Evolutionary conservation across 2,329 filamentous ascomycete genomes (phyloP), one percentile per base, ranked within the genome.

Genomic region (Knufia fluminis): DNA sequence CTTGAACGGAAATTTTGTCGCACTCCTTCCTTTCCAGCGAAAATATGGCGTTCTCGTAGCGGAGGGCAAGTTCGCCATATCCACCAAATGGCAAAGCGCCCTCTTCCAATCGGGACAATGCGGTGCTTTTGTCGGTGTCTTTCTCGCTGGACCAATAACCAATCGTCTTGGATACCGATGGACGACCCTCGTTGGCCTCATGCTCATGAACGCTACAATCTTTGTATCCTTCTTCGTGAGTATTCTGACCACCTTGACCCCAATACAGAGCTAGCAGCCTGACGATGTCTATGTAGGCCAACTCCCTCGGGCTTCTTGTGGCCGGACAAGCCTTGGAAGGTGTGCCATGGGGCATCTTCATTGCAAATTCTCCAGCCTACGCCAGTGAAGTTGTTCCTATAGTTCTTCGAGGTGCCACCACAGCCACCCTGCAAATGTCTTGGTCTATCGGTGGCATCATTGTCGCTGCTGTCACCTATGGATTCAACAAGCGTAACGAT

Each of bases 361-460:
- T 81, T 56, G 78, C 79, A 61, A 81, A 81, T 60, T 73, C 79
- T 3, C 79, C 79, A 1, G 79, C 79, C 4, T 83, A 82, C 67
- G 78, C 73, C 63, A 66, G 66, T 59, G 79, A 83, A 62, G 79
- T 83, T 50, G 76, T 79, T 2, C 79, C 79, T 1, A 71, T 82
- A 46, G 66, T 67, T 59, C 64, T 83, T 48, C 66, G 78, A 62
- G 79, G 74, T 47, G 73, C 77, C 17, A 72, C 71, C 3, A 82
- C 79, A 2, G 74, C 78, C 64, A 82, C 78, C 73, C 58, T 82
- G 63, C 79, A 82, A 66, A 81, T 82, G 77, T 79, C 77, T 67
- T 82, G 78, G 78, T 74, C 78, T 16, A 76, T 82, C 59, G 79
- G 78, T 22, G 63, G 66, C 31, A 82, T 82, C 60, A 78, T 82